Evolutionary conservation across 495 filamentous ascomycete species (phyloP).

Genomic region (Cercophora newfieldiana): DNA sequence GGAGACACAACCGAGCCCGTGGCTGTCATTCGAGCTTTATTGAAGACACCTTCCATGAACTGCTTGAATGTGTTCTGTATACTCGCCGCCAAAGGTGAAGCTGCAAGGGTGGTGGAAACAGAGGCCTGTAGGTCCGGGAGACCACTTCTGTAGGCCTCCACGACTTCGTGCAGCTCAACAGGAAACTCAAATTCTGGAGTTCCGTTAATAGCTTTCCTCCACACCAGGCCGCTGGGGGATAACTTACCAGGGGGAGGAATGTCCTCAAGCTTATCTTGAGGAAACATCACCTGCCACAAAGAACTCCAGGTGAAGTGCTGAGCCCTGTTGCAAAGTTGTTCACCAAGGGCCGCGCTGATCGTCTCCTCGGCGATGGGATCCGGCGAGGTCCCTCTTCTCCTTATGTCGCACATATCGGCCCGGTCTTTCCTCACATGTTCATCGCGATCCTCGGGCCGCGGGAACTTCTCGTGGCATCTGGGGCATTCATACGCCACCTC

Average conservation of each 20-base stretch:
- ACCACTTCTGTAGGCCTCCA: background rate
- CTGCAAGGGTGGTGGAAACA: background rate
- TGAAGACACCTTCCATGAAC: background rate
- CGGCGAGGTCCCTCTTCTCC: background rate
- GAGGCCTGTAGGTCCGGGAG: background rate
- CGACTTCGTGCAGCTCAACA: slow-evolving; percentile 8
- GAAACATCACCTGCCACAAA: background rate
- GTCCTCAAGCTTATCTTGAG: background rate
- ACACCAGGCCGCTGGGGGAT: background rate
- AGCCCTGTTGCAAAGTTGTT: background rate
- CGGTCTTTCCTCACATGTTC: background rate
- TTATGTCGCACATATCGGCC: background rate
- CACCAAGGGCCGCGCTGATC: background rate
- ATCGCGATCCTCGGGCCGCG: background rate
- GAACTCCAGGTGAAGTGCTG: background rate
- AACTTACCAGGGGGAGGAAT: background rate
- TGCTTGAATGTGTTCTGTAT: background rate
- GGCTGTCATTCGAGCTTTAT: background rate
- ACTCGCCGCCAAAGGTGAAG: background rate
- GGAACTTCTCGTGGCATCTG: slow-evolving; percentile 3
- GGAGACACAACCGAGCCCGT: background rate
- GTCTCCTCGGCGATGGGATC: background rate
- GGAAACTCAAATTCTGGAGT: slow-evolving; percentile 3
- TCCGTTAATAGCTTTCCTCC: background rate
- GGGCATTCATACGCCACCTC: background rate